phyloP scores from a whole-genome alignment of 2,329 filamentous ascomycete species.

The Talaromyces sp. region DNA sequence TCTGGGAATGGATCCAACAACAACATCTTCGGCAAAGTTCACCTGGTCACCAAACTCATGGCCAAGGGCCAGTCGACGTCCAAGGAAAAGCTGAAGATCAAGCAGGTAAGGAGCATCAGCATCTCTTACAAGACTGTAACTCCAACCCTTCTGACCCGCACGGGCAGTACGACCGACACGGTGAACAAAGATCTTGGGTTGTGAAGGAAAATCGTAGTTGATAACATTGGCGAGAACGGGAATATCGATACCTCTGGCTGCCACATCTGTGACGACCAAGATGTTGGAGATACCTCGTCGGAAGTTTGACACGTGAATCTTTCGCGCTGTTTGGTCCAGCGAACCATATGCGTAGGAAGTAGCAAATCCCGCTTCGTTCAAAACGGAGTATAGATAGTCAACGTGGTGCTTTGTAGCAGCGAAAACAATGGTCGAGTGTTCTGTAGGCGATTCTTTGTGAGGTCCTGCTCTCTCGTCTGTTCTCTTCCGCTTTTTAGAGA shows the following conservation, averaged over 20 bases:
- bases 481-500: conserved; percentile 47
- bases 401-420: conserved; percentile 96
- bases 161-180: conserved; percentile 93
- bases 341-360: conserved; percentile 95
- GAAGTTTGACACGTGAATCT: conserved; percentile 90
- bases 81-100: conserved; percentile 91
- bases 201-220: conserved; percentile 97
- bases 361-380: conserved; percentile 80
- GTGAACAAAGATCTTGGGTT: conserved; percentile 96
- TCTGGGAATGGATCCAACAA: conserved; percentile 75
- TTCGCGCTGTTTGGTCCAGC: conserved; percentile 88
- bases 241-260: conserved; percentile 96
- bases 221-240: conserved; percentile 94
- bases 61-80: conserved; percentile 78
- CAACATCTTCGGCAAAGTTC: conserved; percentile 80
- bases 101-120: conserved; percentile 88
- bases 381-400: conserved; percentile 82
- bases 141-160: conserved; percentile 91
- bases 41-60: conserved; percentile 61
- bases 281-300: conserved; percentile 82
- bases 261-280: conserved; percentile 93
- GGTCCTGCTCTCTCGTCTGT: conserved; percentile 55
- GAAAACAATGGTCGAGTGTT: conserved; percentile 93
- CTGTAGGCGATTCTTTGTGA: conserved; percentile 71
- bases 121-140: conserved; percentile 87